Evolutionary conservation across 2,329 filamentous ascomycete species (phyloP).

Genomic region (Leptographium procerum): DNA sequence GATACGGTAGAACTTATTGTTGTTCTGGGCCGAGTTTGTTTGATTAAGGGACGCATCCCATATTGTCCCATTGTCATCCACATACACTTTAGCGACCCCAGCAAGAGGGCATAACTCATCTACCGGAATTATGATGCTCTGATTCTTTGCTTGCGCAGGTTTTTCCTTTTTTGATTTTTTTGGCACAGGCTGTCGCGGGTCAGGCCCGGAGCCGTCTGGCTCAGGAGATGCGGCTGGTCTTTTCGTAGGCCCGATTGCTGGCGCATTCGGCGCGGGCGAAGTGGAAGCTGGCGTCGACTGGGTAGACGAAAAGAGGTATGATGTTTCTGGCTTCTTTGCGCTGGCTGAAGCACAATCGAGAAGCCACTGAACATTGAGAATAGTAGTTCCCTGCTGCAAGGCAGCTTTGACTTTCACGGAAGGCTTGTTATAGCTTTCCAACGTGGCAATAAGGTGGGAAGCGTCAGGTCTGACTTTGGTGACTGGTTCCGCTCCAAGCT

Average conservation of each 20-base stretch:
- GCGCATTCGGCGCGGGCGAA: not conserved
- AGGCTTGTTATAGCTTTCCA: conserved; percentile 36
- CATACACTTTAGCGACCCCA: conserved; percentile 42
- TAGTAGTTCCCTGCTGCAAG: conserved; percentile 32
- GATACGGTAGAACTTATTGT: conserved; percentile 74
- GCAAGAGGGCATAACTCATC: conserved; percentile 32
- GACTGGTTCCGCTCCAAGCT: conserved; percentile 37
- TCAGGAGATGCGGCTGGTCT: conserved; percentile 16
- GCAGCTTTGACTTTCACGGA: conserved; percentile 41
- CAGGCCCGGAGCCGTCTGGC: conserved; percentile 4
- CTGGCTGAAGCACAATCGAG: conserved; percentile 37
- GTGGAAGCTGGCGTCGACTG: not conserved
- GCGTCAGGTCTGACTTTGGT: conserved; percentile 36
- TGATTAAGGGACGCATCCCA: conserved; percentile 74
- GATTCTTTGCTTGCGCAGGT: conserved; percentile 7
- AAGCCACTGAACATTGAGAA: conserved; percentile 54
- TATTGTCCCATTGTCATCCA: conserved; percentile 54
- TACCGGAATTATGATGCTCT: conserved; percentile 32
- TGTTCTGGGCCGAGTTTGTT: conserved; percentile 58
- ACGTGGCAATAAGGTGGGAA: conserved; percentile 46
- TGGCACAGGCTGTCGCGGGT: conserved; percentile 3
- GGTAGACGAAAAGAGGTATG: conserved; percentile 7
- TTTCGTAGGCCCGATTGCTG: conserved; percentile 4
- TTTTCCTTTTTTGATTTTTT: conserved; percentile 12
- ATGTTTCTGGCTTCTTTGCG: conserved; percentile 24